Evolutionary conservation across 2,329 filamentous ascomycete species (phyloP).

Genomic region (Fusarium fracticaudum): DNA sequence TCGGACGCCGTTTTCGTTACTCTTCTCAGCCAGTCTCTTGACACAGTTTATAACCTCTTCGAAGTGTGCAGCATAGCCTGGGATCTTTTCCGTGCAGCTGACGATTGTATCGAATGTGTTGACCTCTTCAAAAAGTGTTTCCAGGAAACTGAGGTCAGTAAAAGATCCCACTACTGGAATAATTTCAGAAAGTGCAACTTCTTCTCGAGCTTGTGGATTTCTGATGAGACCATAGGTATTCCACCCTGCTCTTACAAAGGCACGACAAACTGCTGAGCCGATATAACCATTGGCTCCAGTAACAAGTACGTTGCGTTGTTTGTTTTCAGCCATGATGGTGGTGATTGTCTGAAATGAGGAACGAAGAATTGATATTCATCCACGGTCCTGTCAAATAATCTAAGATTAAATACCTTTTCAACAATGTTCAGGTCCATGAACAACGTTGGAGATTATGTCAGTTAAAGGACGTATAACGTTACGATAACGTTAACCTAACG

Average conservation of each 20-base stretch:
- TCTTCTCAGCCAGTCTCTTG: slow-evolving; percentile 45
- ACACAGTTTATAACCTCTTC: slow-evolving; percentile 49
- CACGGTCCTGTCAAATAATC: not conserved
- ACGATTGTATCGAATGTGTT: slow-evolving; percentile 54
- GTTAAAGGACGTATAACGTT: not conserved
- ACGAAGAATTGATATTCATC: not conserved
- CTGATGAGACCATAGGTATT: slow-evolving; percentile 56
- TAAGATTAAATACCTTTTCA: not conserved
- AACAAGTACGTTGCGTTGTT: slow-evolving; percentile 49
- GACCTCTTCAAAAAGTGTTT: slow-evolving; percentile 36
- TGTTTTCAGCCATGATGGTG: slow-evolving; percentile 6
- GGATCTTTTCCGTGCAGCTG: slow-evolving; percentile 53
- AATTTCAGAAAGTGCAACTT: slow-evolving; percentile 49
- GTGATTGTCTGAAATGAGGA: not conserved
- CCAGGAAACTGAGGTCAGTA: slow-evolving; percentile 45
- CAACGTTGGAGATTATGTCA: slow-evolving; percentile 4
- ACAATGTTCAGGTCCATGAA: no score
- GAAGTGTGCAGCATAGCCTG: slow-evolving; percentile 53
- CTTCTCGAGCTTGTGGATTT: slow-evolving; percentile 41
- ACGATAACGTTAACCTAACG: not conserved
- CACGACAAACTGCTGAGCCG: slow-evolving; percentile 55
- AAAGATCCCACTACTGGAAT: slow-evolving; percentile 54
- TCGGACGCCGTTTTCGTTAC: slow-evolving; percentile 46
- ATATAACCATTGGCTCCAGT: slow-evolving; percentile 61
- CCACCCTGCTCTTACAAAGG: slow-evolving; percentile 58